Evolutionary conservation across 805 yeast genomes (phyloP).

Genomic region (Metschnikowia amazonensis): DNA sequence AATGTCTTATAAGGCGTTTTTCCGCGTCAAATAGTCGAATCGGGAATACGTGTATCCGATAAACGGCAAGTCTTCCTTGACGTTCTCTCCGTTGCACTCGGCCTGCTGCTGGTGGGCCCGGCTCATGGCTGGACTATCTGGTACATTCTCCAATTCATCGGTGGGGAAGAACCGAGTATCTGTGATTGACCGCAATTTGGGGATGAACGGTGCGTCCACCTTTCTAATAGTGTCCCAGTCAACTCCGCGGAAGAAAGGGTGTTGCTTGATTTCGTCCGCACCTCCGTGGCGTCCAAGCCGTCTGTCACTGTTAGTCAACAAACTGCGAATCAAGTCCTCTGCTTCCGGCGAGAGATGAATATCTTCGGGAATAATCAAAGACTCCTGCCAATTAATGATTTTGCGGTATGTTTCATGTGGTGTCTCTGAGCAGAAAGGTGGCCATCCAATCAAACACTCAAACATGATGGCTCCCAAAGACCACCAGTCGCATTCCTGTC

Average conservation of each 20-base stretch:
- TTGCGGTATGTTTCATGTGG: slow-evolving; percentile 92
- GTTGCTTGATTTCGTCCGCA: slow-evolving; percentile 84
- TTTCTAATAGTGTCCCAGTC: slow-evolving; percentile 87
- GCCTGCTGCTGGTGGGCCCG: slow-evolving; percentile 64
- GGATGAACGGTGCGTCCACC: slow-evolving; percentile 91
- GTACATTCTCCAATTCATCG: slow-evolving; percentile 91
- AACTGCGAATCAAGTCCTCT: slow-evolving; percentile 76
- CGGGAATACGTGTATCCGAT: slow-evolving; percentile 96
- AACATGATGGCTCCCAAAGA: slow-evolving; percentile 94
- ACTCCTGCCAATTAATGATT: slow-evolving; percentile 87
- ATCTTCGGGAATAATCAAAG: slow-evolving; percentile 85
- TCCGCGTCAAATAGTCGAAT: slow-evolving; percentile 84
- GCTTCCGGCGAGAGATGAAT: slow-evolving; percentile 85
- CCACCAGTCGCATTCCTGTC: slow-evolving; percentile 99
- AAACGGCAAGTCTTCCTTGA: slow-evolving; percentile 89
- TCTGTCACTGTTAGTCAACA: slow-evolving; percentile 73
- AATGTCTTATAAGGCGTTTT: slow-evolving; percentile 46
- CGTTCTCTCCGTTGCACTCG: slow-evolving; percentile 43
- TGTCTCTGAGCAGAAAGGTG: slow-evolving; percentile 92
- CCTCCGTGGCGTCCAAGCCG: slow-evolving; percentile 88
- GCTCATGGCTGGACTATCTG: slow-evolving; percentile 68
- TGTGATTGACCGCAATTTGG: slow-evolving; percentile 85
- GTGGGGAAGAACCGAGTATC: slow-evolving; percentile 98
- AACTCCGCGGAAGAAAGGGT: slow-evolving; percentile 93
- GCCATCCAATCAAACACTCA: slow-evolving; percentile 95